These are phyloP conservation scores for Gryganskiella cystojenkinii DNA, from an alignment of 192 early-diverging fungal species.

Conservation along the genomic window DNA sequence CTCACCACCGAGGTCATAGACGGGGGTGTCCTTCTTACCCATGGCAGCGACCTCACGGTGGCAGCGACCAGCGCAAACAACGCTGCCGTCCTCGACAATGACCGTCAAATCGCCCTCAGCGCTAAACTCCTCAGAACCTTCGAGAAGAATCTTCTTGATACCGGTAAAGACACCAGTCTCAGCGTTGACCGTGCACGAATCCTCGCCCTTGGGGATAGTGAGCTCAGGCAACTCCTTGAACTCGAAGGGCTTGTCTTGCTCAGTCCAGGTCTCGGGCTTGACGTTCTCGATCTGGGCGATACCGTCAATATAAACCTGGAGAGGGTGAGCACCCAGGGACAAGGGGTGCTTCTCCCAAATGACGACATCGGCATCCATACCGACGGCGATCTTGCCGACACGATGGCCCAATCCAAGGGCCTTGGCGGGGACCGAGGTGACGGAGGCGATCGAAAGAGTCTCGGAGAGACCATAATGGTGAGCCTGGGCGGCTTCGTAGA, in stretches of 20 bases:
- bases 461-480: conserved; percentile 76
- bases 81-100: conserved; percentile 65
- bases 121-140: conserved; percentile 35
- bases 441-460: conserved; percentile 65
- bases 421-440: conserved; percentile 79
- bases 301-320: conserved; percentile 82
- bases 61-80: conserved; percentile 61
- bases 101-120: conserved; percentile 49
- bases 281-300: conserved; percentile 64
- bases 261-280: conserved; percentile 14
- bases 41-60: conserved; percentile 22
- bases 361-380: conserved; percentile 86
- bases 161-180: conserved; percentile 40
- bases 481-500: conserved; percentile 81
- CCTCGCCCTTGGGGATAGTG: conserved; percentile 39
- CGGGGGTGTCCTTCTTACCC: conserved; percentile 10
- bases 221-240: conserved; percentile 22
- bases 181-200: conserved; percentile 12
- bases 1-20: conserved; percentile 49
- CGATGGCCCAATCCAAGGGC: conserved; percentile 74
- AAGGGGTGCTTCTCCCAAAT: conserved; percentile 82
- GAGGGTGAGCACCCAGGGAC: conserved; percentile 73
- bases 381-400: conserved; percentile 68
- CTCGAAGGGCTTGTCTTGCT: conserved; percentile 24
- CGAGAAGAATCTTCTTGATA: conserved; percentile 56